Evolutionary conservation across 768 basidiomycete genomes (phyloP), one percentile per base, ranked within the genome.

Genomic region (Guyanaporus albipodus): DNA sequence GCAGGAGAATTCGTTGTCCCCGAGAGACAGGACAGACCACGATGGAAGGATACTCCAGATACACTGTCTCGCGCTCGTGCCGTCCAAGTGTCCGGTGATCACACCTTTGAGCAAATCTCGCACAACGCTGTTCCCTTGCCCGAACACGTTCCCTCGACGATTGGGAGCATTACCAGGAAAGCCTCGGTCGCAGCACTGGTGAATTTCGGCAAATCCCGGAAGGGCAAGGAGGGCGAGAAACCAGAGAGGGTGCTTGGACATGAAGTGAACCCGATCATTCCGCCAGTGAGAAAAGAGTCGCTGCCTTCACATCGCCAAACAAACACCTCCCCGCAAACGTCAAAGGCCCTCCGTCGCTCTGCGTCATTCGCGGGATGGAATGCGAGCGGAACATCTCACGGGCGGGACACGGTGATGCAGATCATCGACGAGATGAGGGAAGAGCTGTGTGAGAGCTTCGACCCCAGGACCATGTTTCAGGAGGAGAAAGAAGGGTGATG

Each of bases 291-390:
- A 34, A 54, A 57, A 39, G 60, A 54, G 1, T 57, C 57, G 2
- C 38, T 59, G 10, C 49, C 46, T 10, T 37, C 45, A 8, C 22
- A 37, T 17, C 40, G 8, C 4, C 46, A 42, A n/a, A 26, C 23
- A 21, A 10, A 4, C 15, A 5, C 34, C 8, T 19, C 40, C 11
- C 17, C 42, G 6, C 29, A 26, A 36, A 31, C 15, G 11, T 42
- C 54, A 4, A 49, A 34, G 18, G 26, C 42, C 7, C 49, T 64
- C 11, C 64, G 62, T 36, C 62, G 64, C 26, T 64, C 63, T 4
- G 55, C n/a, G 33, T 64, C 64, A 26, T 57, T 52, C 11, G 53
- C 55, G 14, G 59, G 54, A 5, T 50, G 52, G 52, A 36, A 51
- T 9, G 15, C 18, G 1, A 27, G 27, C 7, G 23, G 22, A 8